phyloP scores from a whole-genome alignment of 164 flowering plant species.

The Taxillus chinensis region DNA sequence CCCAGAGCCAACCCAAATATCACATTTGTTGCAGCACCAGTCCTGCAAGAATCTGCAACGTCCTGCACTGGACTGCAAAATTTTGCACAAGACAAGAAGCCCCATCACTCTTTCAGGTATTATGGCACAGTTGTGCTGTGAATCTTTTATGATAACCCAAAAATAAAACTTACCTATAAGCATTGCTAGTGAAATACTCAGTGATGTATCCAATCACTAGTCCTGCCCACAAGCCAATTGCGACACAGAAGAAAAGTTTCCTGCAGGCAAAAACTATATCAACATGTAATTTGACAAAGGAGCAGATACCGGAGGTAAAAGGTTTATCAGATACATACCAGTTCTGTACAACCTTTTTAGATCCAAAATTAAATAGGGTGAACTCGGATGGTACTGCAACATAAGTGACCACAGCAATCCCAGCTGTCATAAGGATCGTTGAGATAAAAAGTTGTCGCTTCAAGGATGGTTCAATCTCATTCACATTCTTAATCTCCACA shows the following conservation, averaged over 20 bases:
- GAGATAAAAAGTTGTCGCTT: constrained; percentile 45
- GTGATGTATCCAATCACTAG: constrained; percentile 39
- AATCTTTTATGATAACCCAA: not conserved
- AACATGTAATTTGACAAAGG: not conserved
- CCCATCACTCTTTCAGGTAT: not conserved
- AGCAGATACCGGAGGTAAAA: not conserved
- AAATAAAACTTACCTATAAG: constrained; percentile 28
- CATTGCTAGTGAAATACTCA: constrained; percentile 48
- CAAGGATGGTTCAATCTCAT: constrained; percentile 34
- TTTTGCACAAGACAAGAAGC: not conserved
- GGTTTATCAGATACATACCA: constrained; percentile 19
- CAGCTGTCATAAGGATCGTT: constrained; percentile 39
- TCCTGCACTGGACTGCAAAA: constrained; percentile 42
- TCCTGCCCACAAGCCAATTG: constrained; percentile 49
- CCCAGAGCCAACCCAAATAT: constrained; percentile 46
- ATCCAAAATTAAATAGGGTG: constrained; percentile 33
- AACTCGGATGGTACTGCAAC: constrained; percentile 38
- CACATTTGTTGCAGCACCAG: constrained; percentile 50
- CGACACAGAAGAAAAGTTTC: constrained; percentile 45
- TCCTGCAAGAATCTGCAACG: constrained; percentile 49
- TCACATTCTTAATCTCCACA: constrained; percentile 26
- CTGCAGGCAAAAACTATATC: constrained; percentile 16
- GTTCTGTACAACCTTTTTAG: constrained; percentile 29
- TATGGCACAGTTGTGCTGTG: not conserved
- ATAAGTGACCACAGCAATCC: constrained; percentile 31